These are phyloP conservation scores for Brassica cretica DNA, from an alignment of 345 rosid genomes.

Conservation along the genomic window DNA sequence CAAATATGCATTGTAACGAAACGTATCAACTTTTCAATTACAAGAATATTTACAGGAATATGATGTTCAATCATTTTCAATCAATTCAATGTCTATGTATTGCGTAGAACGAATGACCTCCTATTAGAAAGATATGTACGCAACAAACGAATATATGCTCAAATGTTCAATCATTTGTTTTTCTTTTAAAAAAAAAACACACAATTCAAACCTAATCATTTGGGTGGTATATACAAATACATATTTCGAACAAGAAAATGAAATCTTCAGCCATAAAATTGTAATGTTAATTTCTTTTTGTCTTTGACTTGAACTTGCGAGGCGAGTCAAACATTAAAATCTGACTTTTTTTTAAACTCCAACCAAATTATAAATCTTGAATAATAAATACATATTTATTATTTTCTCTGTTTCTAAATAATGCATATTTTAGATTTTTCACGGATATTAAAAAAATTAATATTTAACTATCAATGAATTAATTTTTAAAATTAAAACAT, in stretches of 20 bases:
- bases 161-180: background rate
- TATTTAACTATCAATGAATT: too few relatives aligned
- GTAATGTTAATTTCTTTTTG: background rate
- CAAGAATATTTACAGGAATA: background rate
- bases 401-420: too few relatives aligned
- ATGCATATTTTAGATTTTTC: too few relatives aligned
- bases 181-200: background rate
- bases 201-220: background rate
- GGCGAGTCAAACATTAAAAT: too few relatives aligned
- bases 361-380: too few relatives aligned
- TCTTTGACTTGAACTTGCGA: background rate
- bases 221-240: background rate
- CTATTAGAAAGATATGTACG: background rate
- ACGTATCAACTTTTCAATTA: constrained; percentile 7
- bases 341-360: too few relatives aligned
- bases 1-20: constrained; percentile 15
- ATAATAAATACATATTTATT: too few relatives aligned
- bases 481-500: too few relatives aligned
- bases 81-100: background rate
- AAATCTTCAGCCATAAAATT: background rate
- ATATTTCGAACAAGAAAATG: background rate
- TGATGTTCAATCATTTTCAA: background rate
- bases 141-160: background rate
- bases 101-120: constrained; percentile 20
- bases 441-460: too few relatives aligned